phyloP scores from a whole-genome alignment of 2,329 filamentous ascomycete species.

The Fusarium austroafricanum region DNA sequence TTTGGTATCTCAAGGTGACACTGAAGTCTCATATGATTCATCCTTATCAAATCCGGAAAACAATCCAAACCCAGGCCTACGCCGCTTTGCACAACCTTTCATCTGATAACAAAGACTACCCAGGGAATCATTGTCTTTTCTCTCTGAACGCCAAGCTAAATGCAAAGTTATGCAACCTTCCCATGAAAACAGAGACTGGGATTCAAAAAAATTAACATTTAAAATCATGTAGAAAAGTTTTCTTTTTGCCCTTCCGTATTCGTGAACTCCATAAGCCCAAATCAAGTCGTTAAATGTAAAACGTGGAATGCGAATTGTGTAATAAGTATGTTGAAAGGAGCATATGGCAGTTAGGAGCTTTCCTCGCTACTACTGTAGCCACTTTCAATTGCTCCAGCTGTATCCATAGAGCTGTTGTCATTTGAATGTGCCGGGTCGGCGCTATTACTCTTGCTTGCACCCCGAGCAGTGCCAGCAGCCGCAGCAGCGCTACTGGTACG shows the following conservation, averaged over 20 bases:
- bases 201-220: neutral
- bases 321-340: neutral
- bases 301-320: neutral
- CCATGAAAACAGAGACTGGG: slow-evolving; percentile 12
- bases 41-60: slow-evolving; percentile 6
- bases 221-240: neutral
- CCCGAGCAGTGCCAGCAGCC: slow-evolving; percentile 48
- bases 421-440: slow-evolving; percentile 44
- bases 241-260: slow-evolving; percentile 9
- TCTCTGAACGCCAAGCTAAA: slow-evolving; percentile 44
- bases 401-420: slow-evolving; percentile 54
- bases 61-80: neutral
- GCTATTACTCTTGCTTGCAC: slow-evolving; percentile 49
- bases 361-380: slow-evolving; percentile 54
- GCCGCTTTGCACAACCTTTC: slow-evolving; percentile 4
- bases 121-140: slow-evolving; percentile 29
- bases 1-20: slow-evolving; percentile 28
- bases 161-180: slow-evolving; percentile 25
- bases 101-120: slow-evolving; percentile 13
- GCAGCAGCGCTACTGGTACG: slow-evolving; percentile 51
- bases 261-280: neutral
- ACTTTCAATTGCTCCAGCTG: slow-evolving; percentile 55
- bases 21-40: neutral
- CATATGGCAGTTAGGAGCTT: slow-evolving; percentile 14
- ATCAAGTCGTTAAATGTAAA: slow-evolving; percentile 4